phyloP scores from a whole-genome alignment of 331 rosid genomes.

The Erythrophleum ivorense region DNA sequence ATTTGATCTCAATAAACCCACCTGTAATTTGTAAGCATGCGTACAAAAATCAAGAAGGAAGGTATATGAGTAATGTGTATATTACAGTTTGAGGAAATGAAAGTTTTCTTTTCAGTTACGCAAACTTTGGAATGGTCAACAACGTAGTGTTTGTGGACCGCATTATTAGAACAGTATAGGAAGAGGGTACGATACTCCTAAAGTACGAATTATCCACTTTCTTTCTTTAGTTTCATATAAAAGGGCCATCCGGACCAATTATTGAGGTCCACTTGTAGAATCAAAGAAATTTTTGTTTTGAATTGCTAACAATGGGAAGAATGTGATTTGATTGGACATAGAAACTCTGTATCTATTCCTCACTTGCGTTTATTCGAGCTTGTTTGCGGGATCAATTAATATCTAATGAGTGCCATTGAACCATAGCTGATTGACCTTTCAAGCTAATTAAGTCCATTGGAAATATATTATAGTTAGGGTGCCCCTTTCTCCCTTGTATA shows the following conservation, averaged over 20 bases:
- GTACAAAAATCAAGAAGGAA: not conserved
- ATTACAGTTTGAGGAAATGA: not conserved
- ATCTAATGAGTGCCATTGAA: not conserved
- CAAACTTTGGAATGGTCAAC: not conserved
- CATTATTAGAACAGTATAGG: not conserved
- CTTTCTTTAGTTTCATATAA: not conserved
- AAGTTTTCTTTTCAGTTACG: not conserved
- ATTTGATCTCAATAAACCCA: not conserved
- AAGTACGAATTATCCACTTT: slow-evolving; percentile 3
- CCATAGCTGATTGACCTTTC: not conserved
- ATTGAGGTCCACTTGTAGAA: not conserved
- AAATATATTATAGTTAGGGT: no score
- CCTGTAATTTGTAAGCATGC: not conserved
- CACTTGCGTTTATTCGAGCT: not conserved
- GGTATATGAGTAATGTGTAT: not conserved
- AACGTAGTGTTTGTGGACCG: not conserved
- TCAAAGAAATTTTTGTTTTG: not conserved
- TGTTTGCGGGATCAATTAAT: not conserved
- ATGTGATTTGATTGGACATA: not conserved
- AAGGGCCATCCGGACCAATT: not conserved
- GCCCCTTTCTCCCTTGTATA: no score
- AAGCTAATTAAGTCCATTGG: not conserved
- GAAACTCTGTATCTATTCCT: no score
- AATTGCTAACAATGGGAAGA: not conserved
- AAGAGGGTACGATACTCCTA: not conserved